Conservation (phyloP, 768 basidiomycete species). For the Cystofilobasidium bisporidii region DNA sequence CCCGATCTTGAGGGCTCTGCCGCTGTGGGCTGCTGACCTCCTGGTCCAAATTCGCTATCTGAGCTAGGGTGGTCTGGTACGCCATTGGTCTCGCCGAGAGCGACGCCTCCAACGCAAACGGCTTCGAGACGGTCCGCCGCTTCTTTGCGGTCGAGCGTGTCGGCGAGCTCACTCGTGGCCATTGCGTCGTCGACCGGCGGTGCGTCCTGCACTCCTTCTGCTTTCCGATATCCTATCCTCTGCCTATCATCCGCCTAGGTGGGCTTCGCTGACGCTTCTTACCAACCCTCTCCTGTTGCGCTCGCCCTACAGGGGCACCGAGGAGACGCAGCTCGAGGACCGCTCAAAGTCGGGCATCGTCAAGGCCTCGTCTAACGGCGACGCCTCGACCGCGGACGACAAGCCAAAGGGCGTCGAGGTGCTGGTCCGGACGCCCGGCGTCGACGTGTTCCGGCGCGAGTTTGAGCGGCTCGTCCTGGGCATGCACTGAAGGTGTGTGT, state of each 20-base stretch:
- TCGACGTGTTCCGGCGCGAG: not conserved
- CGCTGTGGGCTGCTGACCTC: no score
- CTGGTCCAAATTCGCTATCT: no score
- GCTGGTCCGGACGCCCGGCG: slow-evolving; percentile 15
- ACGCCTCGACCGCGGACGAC: not conserved
- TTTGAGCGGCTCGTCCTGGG: slow-evolving; percentile 7
- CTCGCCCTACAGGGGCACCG: slow-evolving; percentile 13
- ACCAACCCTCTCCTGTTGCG: not conserved
- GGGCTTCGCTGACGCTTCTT: no score
- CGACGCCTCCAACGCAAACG: slow-evolving; percentile 34
- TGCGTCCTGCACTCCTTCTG: not conserved
- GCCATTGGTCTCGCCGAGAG: slow-evolving; percentile 51
- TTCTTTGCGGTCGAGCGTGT: slow-evolving; percentile 60
- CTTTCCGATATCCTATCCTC: no score
- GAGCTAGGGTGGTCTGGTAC: slow-evolving; percentile 64
- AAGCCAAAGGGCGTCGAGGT: slow-evolving; percentile 9
- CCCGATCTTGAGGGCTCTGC: no score
- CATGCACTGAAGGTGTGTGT: not conserved
- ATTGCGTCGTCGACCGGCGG: slow-evolving; percentile 75
- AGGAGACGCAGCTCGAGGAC: slow-evolving; percentile 11
- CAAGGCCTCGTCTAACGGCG: not conserved
- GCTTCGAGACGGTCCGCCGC: slow-evolving; percentile 53
- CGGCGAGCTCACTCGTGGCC: slow-evolving; percentile 74
- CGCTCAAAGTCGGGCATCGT: slow-evolving; percentile 12
- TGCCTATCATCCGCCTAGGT: no score